phyloP scores from a whole-genome alignment of 2,329 filamentous ascomycete genomes.

The Venturia carpophila region DNA sequence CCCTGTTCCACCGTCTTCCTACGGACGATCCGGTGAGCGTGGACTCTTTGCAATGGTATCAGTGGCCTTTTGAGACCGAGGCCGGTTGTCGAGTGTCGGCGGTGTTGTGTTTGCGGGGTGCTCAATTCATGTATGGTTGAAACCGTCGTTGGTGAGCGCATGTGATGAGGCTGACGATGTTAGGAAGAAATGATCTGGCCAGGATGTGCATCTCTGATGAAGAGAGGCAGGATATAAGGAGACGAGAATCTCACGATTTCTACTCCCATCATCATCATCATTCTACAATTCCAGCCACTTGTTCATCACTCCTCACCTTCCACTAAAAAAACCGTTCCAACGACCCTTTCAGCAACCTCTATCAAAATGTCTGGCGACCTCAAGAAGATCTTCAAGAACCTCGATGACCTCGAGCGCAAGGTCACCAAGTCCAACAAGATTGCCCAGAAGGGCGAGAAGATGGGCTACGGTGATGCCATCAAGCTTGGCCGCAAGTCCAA shows the following conservation, averaged over 20 bases:
- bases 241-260: background rate
- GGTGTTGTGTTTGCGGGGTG: background rate
- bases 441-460: constrained; percentile 23
- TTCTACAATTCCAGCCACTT: background rate
- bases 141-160: background rate
- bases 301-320: background rate
- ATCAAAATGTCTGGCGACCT: constrained; percentile 16
- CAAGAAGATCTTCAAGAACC: constrained; percentile 23
- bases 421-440: constrained; percentile 26
- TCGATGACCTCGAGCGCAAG: constrained; percentile 26
- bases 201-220: background rate
- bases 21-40: background rate
- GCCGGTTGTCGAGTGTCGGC: background rate
- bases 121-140: constrained; percentile 3
- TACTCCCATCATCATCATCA: background rate
- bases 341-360: background rate
- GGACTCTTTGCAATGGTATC: constrained; percentile 3
- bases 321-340: background rate
- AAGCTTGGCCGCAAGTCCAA: constrained; percentile 27
- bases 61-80: background rate
- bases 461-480: constrained; percentile 25
- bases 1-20: background rate
- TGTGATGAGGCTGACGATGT: constrained; percentile 10
- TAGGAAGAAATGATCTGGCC: constrained; percentile 3
- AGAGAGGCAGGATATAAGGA: background rate